Percentiles rank a stretch among this genome's conserved stretches.
Evolutionary conservation across 139 green algal species (phyloP).

Genomic region (Nannochloris sp.): DNA sequence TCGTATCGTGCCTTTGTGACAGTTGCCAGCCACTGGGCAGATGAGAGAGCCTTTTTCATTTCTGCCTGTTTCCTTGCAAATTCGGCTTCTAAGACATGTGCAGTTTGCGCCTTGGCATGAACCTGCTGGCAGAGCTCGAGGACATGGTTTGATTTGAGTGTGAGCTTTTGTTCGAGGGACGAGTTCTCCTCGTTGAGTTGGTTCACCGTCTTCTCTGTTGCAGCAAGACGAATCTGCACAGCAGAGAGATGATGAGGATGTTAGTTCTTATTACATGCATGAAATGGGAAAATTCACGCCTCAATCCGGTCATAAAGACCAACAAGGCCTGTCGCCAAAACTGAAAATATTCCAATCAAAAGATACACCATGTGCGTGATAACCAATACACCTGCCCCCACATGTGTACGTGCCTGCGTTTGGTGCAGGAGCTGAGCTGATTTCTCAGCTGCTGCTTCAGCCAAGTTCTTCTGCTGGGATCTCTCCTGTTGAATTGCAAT

Average conservation of each 20-base stretch:
- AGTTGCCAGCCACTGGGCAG: background rate
- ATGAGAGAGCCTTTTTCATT: background rate
- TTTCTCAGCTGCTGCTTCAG: background rate
- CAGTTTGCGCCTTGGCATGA: background rate
- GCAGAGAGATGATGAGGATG: too few relatives aligned
- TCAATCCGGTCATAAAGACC: background rate
- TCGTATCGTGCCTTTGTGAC: background rate
- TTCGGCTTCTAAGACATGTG: background rate
- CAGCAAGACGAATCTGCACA: too few relatives aligned
- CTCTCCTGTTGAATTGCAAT: background rate
- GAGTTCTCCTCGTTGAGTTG: background rate
- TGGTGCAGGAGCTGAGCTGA: background rate
- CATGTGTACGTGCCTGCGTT: background rate
- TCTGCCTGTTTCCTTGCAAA: background rate
- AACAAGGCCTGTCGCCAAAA: background rate
- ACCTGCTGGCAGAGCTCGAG: background rate
- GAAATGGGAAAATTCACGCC: background rate
- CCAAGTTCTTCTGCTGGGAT: background rate
- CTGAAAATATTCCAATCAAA: background rate
- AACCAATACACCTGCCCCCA: background rate
- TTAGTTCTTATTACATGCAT: too few relatives aligned
- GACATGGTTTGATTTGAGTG: background rate
- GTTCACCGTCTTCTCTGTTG: too few relatives aligned
- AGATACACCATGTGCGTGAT: conserved; percentile 1
- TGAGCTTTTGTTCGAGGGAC: background rate